Evolutionary conservation across 1,139 yeast species (phyloP).

Genomic region (Chernovozyma aurita): DNA sequence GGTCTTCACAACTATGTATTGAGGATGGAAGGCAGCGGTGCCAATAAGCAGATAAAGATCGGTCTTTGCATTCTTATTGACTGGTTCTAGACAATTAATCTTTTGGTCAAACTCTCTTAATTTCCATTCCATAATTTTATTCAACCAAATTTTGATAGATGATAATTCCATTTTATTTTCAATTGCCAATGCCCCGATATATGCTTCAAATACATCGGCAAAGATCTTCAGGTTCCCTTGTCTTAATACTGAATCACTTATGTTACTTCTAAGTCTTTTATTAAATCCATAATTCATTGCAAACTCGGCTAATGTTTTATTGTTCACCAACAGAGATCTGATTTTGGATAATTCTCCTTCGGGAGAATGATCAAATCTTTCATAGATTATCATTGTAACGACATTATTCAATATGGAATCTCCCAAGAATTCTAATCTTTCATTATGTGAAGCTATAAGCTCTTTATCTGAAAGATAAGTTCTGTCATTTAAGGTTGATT

Average conservation of each 20-base stretch:
- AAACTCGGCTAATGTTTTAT: constrained; percentile 68
- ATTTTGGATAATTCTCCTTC: constrained; percentile 81
- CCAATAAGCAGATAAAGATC: constrained; percentile 79
- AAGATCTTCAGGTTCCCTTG: constrained; percentile 49
- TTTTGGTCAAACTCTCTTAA: constrained; percentile 24
- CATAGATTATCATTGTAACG: constrained; percentile 64
- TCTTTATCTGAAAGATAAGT: constrained; percentile 54
- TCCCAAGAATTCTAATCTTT: constrained; percentile 88
- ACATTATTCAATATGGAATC: constrained; percentile 79
- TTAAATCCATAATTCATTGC: constrained; percentile 70
- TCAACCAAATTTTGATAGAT: constrained; percentile 58
- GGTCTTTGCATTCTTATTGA: constrained; percentile 65
- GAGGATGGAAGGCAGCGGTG: constrained; percentile 62
- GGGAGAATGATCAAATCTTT: constrained; percentile 60
- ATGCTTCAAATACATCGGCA: constrained; percentile 88
- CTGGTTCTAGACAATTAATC: constrained; percentile 25
- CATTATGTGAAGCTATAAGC: constrained; percentile 67
- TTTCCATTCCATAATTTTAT: constrained; percentile 39
- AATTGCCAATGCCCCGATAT: constrained; percentile 75
- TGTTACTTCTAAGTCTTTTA: constrained; percentile 47
- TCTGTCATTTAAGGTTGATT: constrained; percentile 62
- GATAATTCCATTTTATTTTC: constrained; percentile 48
- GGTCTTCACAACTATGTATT: constrained; percentile 50
- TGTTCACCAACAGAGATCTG: constrained; percentile 70
- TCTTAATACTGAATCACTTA: constrained; percentile 30